A percentile compares a stretch with the other conserved stretches of the same genome.
These are phyloP conservation scores for Peronosclerospora sorghi DNA, from an alignment of 352 stramenopile species.

Conservation along the genomic window DNA sequence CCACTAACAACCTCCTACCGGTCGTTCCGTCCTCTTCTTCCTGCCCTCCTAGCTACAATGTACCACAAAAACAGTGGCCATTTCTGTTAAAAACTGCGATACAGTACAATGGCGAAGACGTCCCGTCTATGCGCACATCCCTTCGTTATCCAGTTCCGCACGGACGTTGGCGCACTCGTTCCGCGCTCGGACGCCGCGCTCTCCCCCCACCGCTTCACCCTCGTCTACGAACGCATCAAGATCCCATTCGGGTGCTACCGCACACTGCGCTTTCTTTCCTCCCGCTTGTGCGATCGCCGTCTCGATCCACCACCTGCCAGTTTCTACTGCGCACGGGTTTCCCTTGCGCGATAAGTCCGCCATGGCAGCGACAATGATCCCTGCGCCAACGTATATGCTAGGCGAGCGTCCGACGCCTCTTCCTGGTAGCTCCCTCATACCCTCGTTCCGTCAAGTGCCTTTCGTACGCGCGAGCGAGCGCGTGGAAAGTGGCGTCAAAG, in stretches of 20 bases:
- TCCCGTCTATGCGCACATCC: constrained; percentile 18
- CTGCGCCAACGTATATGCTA: constrained; percentile 67
- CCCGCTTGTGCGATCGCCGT: not conserved
- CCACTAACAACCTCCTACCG: too few relatives aligned
- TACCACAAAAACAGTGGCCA: not conserved
- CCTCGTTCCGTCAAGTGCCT: constrained; percentile 68
- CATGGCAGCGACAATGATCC: constrained; percentile 28
- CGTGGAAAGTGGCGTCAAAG: constrained; percentile 69
- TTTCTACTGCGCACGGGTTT: not conserved
- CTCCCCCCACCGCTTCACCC: constrained; percentile 3
- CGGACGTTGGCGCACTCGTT: constrained; percentile 14
- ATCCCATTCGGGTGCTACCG: too few relatives aligned
- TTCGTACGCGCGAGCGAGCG: constrained; percentile 71
- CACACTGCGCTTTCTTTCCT: too few relatives aligned
- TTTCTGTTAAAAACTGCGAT: constrained; percentile 6
- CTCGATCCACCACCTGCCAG: not conserved
- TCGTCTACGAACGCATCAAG: not conserved
- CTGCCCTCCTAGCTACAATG: not conserved
- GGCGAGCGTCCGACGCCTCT: constrained; percentile 53
- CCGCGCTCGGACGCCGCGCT: constrained; percentile 9
- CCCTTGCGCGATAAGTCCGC: not conserved
- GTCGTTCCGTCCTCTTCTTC: too few relatives aligned
- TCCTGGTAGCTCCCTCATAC: constrained; percentile 36
- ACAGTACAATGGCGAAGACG: too few relatives aligned
- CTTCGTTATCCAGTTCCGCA: constrained; percentile 9